Base-by-base conservation (phyloP, 2,329 filamentous ascomycete genomes). In the Onygenales sp. region DNA sequence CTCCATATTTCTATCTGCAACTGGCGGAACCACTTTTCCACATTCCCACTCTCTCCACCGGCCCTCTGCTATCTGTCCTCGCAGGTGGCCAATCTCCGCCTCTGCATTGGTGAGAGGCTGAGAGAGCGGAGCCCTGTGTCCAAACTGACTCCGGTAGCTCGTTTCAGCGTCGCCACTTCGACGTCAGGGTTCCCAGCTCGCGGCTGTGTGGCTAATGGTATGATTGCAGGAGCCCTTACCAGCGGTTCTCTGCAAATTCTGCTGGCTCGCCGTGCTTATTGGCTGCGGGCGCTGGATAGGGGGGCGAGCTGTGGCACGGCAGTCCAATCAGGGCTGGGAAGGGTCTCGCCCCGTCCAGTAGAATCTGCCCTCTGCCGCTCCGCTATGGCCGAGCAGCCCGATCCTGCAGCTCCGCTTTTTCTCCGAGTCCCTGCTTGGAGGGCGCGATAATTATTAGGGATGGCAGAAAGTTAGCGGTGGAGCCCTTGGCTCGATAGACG, bases 361-460 rank as follows among this genome's bases (percentile, higher is more conserved):
- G 21, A 27, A 9, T 9, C 45, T 36, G 17, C 8, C 32, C 32
- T 8, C 45, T 38, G 32, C 32, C 32, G 17, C 36, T 47, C 35
- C 35, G 27, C 21, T 11, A 39, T 5, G 33, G 2, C 45, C 17
- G 11, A 31, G 46, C 14, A 39, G 14, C 31, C 21, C n/a, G 14
- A 49, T 31, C 35, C 46, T 39, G 17, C 10, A n/a, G 46, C 5
- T 54, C 55, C 55, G 54, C 56, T 46, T 44, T 53, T 52, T 43
- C 48, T 47, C 46, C 35, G 46, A 49, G 13, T 13, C 21, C 45
- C 13, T 21, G 39, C 35, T 14, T 27, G 21, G 17, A 5, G 55
- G 65, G 63, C 62, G 70, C 67, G 68, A 69, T 63, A 69, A 70
- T 70, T 66, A 63, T 59, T 63, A 68, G 66, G 66, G 60, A 68